Percentiles rank a stretch among this genome's conserved stretches.
Evolutionary conservation across 176 grass and related monocot species (phyloP).

Genomic region (Musa acuminata): DNA sequence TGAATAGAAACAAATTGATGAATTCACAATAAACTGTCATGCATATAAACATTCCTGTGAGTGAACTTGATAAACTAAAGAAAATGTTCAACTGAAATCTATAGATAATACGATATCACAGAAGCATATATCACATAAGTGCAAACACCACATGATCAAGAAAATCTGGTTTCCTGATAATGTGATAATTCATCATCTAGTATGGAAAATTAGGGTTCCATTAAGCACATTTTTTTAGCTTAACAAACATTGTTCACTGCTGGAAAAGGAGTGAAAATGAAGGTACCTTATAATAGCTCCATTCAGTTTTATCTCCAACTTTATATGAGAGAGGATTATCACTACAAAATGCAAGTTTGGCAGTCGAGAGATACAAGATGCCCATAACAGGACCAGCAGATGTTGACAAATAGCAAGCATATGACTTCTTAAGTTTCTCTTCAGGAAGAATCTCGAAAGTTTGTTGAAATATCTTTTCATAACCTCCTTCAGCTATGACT

Average conservation of each 20-base stretch:
- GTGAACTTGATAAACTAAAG: not conserved
- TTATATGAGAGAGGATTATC: slow-evolving; percentile 88
- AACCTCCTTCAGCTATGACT: slow-evolving; percentile 96
- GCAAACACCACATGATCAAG: not conserved
- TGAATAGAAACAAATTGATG: not conserved
- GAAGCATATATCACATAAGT: not conserved
- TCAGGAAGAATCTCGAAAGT: slow-evolving; percentile 61
- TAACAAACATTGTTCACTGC: not conserved
- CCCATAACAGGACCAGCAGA: slow-evolving; percentile 97
- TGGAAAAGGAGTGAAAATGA: not conserved
- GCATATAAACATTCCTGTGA: not conserved
- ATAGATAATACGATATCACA: not conserved
- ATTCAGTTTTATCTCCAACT: slow-evolving; percentile 78
- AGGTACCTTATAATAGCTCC: slow-evolving; percentile 97
- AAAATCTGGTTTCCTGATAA: not conserved
- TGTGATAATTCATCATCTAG: not conserved
- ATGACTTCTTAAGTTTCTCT: slow-evolving; percentile 82
- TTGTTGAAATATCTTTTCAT: slow-evolving; percentile 88
- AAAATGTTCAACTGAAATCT: not conserved
- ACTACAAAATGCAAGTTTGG: slow-evolving; percentile 85
- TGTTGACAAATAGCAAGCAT: slow-evolving; percentile 81
- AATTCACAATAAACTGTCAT: not conserved
- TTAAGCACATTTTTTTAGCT: not conserved
- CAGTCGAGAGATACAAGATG: slow-evolving; percentile 79
- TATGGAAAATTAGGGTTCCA: not conserved